phyloP scores from a whole-genome alignment of 1,284 basidiomycete species.

The Vanrija humicola region DNA sequence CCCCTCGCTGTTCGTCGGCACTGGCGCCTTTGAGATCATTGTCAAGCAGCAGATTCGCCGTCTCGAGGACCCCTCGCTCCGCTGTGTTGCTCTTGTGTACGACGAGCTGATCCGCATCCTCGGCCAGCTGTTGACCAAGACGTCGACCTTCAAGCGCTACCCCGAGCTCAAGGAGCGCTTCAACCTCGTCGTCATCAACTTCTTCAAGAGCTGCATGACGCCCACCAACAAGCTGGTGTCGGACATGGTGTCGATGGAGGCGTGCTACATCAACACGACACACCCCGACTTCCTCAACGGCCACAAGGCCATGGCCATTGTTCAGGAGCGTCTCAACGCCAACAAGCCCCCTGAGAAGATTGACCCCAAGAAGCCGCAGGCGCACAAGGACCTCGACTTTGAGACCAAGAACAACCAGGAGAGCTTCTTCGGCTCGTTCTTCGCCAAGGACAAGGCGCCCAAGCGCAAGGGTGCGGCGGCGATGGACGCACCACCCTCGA shows the following conservation, averaged over 20 bases:
- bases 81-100: slow-evolving; percentile 91
- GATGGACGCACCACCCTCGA: slow-evolving; percentile 89
- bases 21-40: slow-evolving; percentile 94
- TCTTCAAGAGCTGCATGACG: slow-evolving; percentile 89
- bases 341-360: slow-evolving; percentile 62
- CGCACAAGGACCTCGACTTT: slow-evolving; percentile 72
- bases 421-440: slow-evolving; percentile 96
- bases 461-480: slow-evolving; percentile 72
- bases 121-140: slow-evolving; percentile 79
- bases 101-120: slow-evolving; percentile 96
- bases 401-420: slow-evolving; percentile 73
- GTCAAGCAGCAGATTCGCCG: slow-evolving; percentile 98
- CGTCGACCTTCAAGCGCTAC: slow-evolving; percentile 90
- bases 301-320: slow-evolving; percentile 91
- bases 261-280: slow-evolving; percentile 97
- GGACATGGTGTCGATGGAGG: slow-evolving; percentile 93
- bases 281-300: slow-evolving; percentile 97
- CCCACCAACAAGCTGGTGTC: slow-evolving; percentile 92
- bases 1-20: slow-evolving; percentile 91
- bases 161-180: slow-evolving; percentile 91
- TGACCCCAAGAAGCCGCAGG: slow-evolving; percentile 67
- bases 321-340: slow-evolving; percentile 77
- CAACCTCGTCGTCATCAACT: slow-evolving; percentile 89
- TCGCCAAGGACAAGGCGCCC: slow-evolving; percentile 56
- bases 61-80: slow-evolving; percentile 86